Percentiles rank a stretch among this genome's conserved stretches.
phyloP scores from a whole-genome alignment of 2,329 filamentous ascomycete genomes.

The Metarhizium guizhouense region DNA sequence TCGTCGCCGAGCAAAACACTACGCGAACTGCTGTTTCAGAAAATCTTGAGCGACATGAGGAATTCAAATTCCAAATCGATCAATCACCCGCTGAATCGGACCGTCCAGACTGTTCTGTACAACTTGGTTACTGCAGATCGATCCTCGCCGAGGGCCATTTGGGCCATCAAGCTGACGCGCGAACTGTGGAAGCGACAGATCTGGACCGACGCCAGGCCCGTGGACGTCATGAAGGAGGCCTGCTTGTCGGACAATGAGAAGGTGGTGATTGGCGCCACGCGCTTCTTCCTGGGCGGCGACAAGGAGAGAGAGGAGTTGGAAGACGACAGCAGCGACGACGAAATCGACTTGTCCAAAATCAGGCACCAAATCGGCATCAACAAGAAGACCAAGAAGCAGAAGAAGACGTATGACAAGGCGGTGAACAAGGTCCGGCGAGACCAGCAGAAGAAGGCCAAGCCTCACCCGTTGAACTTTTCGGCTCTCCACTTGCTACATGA shows the following conservation, averaged over 20 bases:
- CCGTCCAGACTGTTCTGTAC: constrained; percentile 86
- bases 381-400: constrained; percentile 90
- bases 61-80: constrained; percentile 78
- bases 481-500: constrained; percentile 90
- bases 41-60: constrained; percentile 85
- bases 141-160: constrained; percentile 76
- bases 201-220: constrained; percentile 88
- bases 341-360: constrained; percentile 68
- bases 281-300: constrained; percentile 93
- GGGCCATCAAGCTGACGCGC: constrained; percentile 91
- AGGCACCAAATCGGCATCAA: constrained; percentile 85
- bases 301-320: constrained; percentile 90
- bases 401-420: constrained; percentile 70
- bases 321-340: constrained; percentile 78
- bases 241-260: constrained; percentile 86
- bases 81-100: constrained; percentile 89
- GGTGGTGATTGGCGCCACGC: constrained; percentile 75
- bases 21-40: constrained; percentile 71
- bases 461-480: constrained; percentile 89
- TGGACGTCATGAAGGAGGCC: constrained; percentile 98
- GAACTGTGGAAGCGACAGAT: constrained; percentile 96
- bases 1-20: constrained; percentile 88
- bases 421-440: constrained; percentile 72
- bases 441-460: constrained; percentile 80
- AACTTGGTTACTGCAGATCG: constrained; percentile 84